Conservation (phyloP, 2,329 filamentous ascomycete species). For the Epichloe gansuensis region DNA sequence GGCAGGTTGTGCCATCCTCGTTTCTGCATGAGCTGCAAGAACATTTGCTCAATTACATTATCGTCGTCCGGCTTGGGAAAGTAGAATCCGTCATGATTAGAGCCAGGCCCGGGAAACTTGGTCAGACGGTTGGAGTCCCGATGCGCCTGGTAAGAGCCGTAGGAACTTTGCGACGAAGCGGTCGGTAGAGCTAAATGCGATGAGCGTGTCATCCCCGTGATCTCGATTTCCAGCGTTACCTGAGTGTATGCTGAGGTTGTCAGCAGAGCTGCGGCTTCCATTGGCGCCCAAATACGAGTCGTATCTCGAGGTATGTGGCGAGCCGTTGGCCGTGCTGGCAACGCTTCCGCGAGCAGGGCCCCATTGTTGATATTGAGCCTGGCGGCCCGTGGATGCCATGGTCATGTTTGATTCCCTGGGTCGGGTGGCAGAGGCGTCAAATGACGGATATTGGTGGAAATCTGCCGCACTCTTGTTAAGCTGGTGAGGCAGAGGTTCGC, state of each 20-base stretch:
- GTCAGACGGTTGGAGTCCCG: slow-evolving; percentile 46
- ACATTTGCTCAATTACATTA: slow-evolving; percentile 78
- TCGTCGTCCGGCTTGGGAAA: slow-evolving; percentile 70
- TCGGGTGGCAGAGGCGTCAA: slow-evolving; percentile 39
- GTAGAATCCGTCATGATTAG: slow-evolving; percentile 39
- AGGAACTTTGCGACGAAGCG: slow-evolving; percentile 45
- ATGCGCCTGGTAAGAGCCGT: slow-evolving; percentile 34
- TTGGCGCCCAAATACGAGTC: slow-evolving; percentile 50
- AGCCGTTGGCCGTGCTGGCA: slow-evolving; percentile 36
- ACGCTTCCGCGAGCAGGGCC: slow-evolving; percentile 42
- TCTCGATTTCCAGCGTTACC: slow-evolving; percentile 36
- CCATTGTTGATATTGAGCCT: slow-evolving; percentile 70
- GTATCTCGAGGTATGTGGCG: slow-evolving; percentile 46
- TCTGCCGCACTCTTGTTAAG: slow-evolving; percentile 66
- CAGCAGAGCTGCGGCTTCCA: slow-evolving; percentile 42
- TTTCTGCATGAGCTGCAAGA: slow-evolving; percentile 90
- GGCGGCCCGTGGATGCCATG: slow-evolving; percentile 55
- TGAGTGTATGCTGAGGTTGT: slow-evolving; percentile 45
- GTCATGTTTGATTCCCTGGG: slow-evolving; percentile 39
- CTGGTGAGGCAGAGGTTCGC: slow-evolving; percentile 71
- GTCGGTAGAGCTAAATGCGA: slow-evolving; percentile 36
- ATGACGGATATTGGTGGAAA: slow-evolving; percentile 79
- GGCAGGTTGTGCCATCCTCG: slow-evolving; percentile 95
- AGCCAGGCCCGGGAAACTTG: slow-evolving; percentile 31
- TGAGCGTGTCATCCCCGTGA: slow-evolving; percentile 20